phyloP scores from a whole-genome alignment of 225 moss, liverwort and hornwort species.

The Climacium dendroides region DNA sequence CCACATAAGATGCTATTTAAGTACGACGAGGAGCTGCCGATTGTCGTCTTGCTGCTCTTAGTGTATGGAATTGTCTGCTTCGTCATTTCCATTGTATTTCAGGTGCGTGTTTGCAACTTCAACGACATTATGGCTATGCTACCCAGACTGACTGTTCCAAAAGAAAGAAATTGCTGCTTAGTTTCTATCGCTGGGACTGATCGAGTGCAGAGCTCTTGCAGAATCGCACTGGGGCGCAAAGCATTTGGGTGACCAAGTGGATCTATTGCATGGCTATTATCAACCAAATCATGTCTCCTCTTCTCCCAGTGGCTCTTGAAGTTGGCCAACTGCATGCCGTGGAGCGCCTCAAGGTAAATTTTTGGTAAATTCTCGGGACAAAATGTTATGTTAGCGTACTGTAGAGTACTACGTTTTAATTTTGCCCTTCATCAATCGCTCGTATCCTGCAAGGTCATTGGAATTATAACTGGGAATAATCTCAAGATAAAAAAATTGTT shows the following conservation, averaged over 20 bases:
- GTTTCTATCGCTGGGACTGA: background rate
- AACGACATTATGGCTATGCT: background rate
- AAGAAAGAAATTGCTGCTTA: background rate
- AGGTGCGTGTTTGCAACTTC: constrained; percentile 24
- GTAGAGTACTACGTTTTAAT: background rate
- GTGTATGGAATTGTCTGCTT: constrained; percentile 63
- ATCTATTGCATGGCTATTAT: constrained; percentile 81
- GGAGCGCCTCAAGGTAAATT: constrained; percentile 62
- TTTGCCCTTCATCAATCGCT: background rate
- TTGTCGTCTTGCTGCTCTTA: constrained; percentile 55
- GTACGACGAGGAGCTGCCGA: constrained; percentile 84
- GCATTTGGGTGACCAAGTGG: constrained; percentile 84
- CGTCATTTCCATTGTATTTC: constrained; percentile 39
- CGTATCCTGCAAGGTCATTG: background rate
- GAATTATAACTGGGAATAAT: background rate
- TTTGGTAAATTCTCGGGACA: background rate
- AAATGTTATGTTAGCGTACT: background rate
- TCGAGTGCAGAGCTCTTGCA: background rate
- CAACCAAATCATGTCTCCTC: constrained; percentile 73
- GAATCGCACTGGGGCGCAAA: constrained; percentile 47
- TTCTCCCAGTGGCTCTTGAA: constrained; percentile 89
- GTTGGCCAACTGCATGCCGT: constrained; percentile 84
- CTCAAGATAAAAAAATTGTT: background rate
- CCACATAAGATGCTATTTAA: constrained; percentile 79
- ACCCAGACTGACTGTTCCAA: background rate